Evolutionary conservation across 805 yeast genomes (phyloP).

Genomic region (Yarrowia sp.): DNA sequence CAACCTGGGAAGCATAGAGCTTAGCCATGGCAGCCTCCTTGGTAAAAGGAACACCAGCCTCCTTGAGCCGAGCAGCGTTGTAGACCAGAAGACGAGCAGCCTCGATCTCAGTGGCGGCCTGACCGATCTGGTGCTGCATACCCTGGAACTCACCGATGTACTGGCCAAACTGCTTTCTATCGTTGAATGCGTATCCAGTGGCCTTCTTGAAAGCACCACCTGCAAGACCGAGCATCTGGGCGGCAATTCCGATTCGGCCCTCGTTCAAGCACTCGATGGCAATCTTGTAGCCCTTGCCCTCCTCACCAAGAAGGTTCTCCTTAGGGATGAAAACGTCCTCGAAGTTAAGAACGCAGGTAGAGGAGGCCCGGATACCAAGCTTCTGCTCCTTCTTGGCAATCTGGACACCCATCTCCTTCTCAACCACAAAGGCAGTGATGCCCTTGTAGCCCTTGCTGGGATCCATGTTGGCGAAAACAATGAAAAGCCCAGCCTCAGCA

Average conservation of each 20-base stretch:
- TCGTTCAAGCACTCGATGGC: constrained; percentile 46
- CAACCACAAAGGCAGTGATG: constrained; percentile 45
- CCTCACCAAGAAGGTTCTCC: constrained; percentile 43
- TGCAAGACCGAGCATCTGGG: constrained; percentile 47
- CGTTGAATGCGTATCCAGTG: constrained; percentile 40
- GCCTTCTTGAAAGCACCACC: constrained; percentile 45
- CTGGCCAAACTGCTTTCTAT: constrained; percentile 45
- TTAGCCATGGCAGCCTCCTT: constrained; percentile 49
- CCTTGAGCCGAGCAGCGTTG: constrained; percentile 48
- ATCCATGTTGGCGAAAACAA: constrained; percentile 43
- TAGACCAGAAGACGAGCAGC: constrained; percentile 44
- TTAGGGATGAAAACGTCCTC: constrained; percentile 44
- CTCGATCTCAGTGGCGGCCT: constrained; percentile 45
- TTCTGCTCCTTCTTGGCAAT: constrained; percentile 46
- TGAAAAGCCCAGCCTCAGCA: constrained; percentile 43
- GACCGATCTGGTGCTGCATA: constrained; percentile 47
- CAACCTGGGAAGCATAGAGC: constrained; percentile 42
- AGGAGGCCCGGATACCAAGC: constrained; percentile 44
- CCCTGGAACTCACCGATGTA: constrained; percentile 46
- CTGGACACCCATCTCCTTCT: constrained; percentile 42
- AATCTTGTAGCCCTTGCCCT: constrained; percentile 46
- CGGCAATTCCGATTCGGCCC: constrained; percentile 47
- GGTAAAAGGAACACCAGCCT: constrained; percentile 41
- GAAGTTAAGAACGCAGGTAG: constrained; percentile 43
- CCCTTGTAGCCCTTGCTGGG: constrained; percentile 45